phyloP scores from a whole-genome alignment of 352 stramenopile genomes.

The Globisporangium lucens region DNA sequence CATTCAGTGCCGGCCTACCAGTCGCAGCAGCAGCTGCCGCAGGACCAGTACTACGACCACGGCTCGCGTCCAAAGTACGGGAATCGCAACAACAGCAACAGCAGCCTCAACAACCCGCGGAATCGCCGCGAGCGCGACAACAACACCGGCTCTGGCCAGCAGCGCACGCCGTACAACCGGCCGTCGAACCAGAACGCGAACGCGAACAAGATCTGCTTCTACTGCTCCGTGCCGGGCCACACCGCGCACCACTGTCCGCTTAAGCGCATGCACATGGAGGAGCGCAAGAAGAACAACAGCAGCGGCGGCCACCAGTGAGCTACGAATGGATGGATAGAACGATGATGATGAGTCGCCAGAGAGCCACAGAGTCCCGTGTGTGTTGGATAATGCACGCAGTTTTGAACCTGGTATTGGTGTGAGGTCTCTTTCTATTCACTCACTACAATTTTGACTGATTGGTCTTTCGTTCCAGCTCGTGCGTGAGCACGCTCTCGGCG shows the following conservation, averaged over 20 bases:
- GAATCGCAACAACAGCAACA: neutral
- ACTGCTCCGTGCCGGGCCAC: constrained; percentile 7
- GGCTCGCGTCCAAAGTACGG: neutral
- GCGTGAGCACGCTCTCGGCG: constrained; percentile 40
- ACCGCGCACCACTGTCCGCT: constrained; percentile 11
- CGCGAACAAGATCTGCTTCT: constrained; percentile 10
- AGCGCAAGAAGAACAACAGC: constrained; percentile 16
- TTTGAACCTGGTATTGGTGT: neutral
- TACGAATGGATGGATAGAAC: neutral
- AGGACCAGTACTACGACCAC: constrained; percentile 6
- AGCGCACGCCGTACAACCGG: constrained; percentile 8
- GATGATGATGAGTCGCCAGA: neutral
- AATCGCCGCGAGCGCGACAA: constrained; percentile 5
- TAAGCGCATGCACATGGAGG: constrained; percentile 12
- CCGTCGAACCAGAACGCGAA: constrained; percentile 3
- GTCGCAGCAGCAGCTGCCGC: neutral
- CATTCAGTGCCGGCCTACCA: neutral
- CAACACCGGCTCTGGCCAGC: neutral
- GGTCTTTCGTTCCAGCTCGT: constrained; percentile 17
- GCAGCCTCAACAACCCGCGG: neutral
- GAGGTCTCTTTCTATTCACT: neutral
- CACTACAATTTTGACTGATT: neutral
- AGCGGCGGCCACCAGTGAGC: neutral
- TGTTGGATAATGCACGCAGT: neutral
- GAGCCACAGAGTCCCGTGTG: no score